Conservation (phyloP, 768 basidiomycete species). For the Agrocybe pediades region DNA sequence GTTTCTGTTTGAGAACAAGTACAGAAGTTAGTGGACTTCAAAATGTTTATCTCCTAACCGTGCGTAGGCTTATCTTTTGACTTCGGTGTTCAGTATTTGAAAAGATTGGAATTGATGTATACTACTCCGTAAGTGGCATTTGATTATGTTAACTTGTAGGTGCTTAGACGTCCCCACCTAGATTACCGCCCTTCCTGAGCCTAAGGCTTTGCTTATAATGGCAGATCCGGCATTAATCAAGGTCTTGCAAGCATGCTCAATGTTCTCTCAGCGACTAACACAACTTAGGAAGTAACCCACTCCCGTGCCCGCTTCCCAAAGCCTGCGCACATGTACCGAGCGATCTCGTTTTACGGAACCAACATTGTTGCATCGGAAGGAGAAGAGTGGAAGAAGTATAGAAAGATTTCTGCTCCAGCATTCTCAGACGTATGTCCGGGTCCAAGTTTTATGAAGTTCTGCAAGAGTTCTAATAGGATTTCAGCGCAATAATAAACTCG, state of each 20-base stretch:
- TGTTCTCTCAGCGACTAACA: not conserved
- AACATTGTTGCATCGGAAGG: constrained; percentile 65
- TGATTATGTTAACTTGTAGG: not conserved
- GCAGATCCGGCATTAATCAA: constrained; percentile 1
- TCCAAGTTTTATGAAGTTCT: not conserved
- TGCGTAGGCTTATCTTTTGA: not conserved
- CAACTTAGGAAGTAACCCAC: constrained; percentile 14
- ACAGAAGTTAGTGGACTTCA: not conserved
- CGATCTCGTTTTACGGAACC: constrained; percentile 48
- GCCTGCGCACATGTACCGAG: constrained; percentile 41
- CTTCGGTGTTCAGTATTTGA: not conserved
- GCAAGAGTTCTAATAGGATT: not conserved
- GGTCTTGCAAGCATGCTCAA: not conserved
- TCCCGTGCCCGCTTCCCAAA: constrained; percentile 56
- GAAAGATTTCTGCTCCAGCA: constrained; percentile 57
- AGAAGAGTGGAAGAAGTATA: constrained; percentile 63
- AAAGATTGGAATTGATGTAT: not conserved
- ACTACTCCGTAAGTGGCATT: not conserved
- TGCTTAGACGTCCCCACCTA: not conserved
- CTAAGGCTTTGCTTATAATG: not conserved
- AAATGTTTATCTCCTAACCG: not conserved
- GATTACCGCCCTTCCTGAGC: not conserved
- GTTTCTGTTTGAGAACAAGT: not conserved
- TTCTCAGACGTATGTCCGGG: constrained; percentile 51
- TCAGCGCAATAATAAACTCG: constrained; percentile 45